A percentile compares a stretch with the other conserved stretches of the same genome.
Evolutionary conservation across 371 early-diverging fungal species (phyloP).

Genomic region (Mucor ambiguus): DNA sequence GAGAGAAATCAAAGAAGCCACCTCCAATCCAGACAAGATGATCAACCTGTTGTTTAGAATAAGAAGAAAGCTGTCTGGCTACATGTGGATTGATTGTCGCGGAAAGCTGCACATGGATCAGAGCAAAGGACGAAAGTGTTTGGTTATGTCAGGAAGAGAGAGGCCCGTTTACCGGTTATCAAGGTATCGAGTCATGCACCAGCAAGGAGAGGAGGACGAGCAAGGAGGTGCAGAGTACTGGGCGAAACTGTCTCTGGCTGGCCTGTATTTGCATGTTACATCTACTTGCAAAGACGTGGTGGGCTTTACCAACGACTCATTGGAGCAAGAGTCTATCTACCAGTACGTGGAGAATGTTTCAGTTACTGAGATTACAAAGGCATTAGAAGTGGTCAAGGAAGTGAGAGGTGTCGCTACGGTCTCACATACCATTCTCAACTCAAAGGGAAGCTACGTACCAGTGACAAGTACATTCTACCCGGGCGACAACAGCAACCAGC

Average conservation of each 20-base stretch:
- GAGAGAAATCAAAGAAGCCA: conserved; percentile 57
- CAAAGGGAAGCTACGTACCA: conserved; percentile 41
- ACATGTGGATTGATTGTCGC: conserved; percentile 58
- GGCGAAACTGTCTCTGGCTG: conserved; percentile 59
- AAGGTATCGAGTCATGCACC: conserved; percentile 15
- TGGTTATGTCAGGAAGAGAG: conserved; percentile 56
- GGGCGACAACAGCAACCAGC: conserved; percentile 28
- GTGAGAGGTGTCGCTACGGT: conserved; percentile 27
- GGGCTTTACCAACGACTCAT: conserved; percentile 38
- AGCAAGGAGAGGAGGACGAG: background rate
- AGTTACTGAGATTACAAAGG: conserved; percentile 42
- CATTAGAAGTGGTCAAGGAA: conserved; percentile 36
- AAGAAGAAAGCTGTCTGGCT: conserved; percentile 50
- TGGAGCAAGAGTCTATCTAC: conserved; percentile 50
- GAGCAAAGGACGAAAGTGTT: conserved; percentile 56
- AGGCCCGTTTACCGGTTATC: conserved; percentile 32
- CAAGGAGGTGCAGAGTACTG: conserved; percentile 44
- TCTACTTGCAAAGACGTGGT: conserved; percentile 30
- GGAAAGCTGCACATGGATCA: conserved; percentile 57
- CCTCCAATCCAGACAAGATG: conserved; percentile 22
- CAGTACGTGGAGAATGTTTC: conserved; percentile 49
- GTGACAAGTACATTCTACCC: conserved; percentile 46
- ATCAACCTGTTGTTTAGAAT: conserved; percentile 57
- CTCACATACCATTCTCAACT: conserved; percentile 36
- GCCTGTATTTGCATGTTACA: conserved; percentile 53